phyloP scores from a whole-genome alignment of 192 early-diverging fungal species.

The Tieghemiomyces parasiticus region DNA sequence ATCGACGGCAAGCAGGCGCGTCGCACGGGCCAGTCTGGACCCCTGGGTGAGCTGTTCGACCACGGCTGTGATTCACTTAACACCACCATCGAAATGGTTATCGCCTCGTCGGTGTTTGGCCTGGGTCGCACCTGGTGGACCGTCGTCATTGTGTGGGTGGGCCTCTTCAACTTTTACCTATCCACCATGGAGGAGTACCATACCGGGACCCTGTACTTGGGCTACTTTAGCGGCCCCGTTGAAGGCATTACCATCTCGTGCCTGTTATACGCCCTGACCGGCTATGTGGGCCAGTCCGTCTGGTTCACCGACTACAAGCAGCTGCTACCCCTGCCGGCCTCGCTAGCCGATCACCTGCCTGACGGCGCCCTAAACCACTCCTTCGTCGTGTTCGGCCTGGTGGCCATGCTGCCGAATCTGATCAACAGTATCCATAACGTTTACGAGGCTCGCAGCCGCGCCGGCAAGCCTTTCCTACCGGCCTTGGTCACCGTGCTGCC shows the following conservation, averaged over 20 bases:
- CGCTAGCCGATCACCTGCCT: constrained; percentile 15
- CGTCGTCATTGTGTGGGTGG: constrained; percentile 32
- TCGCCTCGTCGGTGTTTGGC: constrained; percentile 43
- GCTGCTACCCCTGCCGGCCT: constrained; percentile 20
- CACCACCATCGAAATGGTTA: constrained; percentile 39
- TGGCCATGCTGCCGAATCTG: constrained; percentile 22
- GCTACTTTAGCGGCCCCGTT: constrained; percentile 78
- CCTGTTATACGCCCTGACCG: constrained; percentile 41
- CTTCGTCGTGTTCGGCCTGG: constrained; percentile 20
- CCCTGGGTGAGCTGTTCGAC: constrained; percentile 91
- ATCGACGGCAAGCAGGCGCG: constrained; percentile 95
- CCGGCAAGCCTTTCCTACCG: constrained; percentile 31
- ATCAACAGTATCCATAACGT: constrained; percentile 43
- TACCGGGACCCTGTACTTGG: constrained; percentile 70
- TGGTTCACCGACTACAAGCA: constrained; percentile 20
- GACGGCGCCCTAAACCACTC: constrained; percentile 13
- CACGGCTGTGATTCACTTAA: constrained; percentile 72
- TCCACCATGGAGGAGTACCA: constrained; percentile 93
- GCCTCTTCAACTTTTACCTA: constrained; percentile 77
- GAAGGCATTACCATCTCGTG: constrained; percentile 69
- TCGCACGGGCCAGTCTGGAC: constrained; percentile 69
- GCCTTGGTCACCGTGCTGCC: constrained; percentile 52
- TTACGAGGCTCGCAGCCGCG: constrained; percentile 32
- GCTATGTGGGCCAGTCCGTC: constrained; percentile 36
- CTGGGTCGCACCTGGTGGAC: constrained; percentile 63